Base-by-base conservation (phyloP, 306 rosid genomes). In the Cucurbita ficifolia region DNA sequence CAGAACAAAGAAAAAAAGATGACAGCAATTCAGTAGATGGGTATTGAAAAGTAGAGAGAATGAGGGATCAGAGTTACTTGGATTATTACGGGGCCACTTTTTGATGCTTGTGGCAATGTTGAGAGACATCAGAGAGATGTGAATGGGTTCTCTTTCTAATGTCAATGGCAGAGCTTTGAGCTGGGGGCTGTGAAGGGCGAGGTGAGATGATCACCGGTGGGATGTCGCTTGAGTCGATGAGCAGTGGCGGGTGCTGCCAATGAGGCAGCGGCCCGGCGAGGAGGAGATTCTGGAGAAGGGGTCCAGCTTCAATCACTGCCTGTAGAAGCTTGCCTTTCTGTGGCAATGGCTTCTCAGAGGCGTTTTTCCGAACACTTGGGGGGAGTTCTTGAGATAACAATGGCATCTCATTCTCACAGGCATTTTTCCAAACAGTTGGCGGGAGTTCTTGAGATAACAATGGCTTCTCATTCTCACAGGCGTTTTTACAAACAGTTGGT, bases 201-300 rank as follows among this genome's bases (percentile, higher is more conserved):
- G 84, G 82, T 56, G 90, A 83, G 73, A 89, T 79, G 21, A 80
- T 71, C 24, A 89, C 87, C 0, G 87, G 95, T 13, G 96, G 97
- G 76, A 92, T 92, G 68, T 92, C 94, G 56, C 78, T 79, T 29
- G 90, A 76, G 40, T 84, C 80, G 35, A 92, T 81, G 16, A 76
- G 88, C 62, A 96, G 97, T 53, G 97, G 97, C 2, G 96, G 97
- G 74, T 92, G 95, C 64, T 92, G 92, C 97, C 97, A 92, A 49
- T 84, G 94, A 29, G 96, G 97, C 13, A 92, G 86, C 2, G 96
- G 90, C 65, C 97, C 97, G 7, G 97, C 97, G 29, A 92, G 81
- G 7, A 92, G 88, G 69, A 92, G 92, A 8, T 82, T 88, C 53
- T 89, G 94, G 42, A 92, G 80, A 59, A 92, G 83, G 8, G 97